Percentiles rank a stretch among this genome's conserved stretches.
phyloP scores from a whole-genome alignment of 495 filamentous ascomycete genomes.

The Daldinia childiae region DNA sequence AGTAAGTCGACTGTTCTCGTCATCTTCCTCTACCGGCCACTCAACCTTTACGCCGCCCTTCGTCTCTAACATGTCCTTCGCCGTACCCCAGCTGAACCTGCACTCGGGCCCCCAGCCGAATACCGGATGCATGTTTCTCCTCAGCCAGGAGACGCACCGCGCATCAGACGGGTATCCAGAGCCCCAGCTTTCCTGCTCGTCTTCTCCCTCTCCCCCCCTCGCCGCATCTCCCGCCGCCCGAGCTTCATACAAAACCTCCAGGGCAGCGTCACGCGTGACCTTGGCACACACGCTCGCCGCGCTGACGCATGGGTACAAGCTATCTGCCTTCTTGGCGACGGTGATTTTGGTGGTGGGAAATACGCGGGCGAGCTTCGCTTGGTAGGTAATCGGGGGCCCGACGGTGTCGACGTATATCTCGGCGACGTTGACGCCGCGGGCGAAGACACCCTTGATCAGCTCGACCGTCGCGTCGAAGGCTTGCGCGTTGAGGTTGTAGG shows the following conservation, averaged over 20 bases:
- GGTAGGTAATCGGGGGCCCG: constrained; percentile 82
- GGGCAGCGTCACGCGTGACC: constrained; percentile 88
- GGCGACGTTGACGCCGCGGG: constrained; percentile 75
- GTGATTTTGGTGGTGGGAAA: constrained; percentile 85
- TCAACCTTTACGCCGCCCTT: constrained; percentile 73
- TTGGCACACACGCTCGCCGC: constrained; percentile 95
- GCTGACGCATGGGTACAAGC: constrained; percentile 89
- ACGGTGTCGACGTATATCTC: constrained; percentile 98
- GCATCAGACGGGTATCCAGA: constrained; percentile 93
- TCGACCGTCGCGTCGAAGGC: constrained; percentile 94
- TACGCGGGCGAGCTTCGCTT: constrained; percentile 80
- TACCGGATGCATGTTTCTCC: constrained; percentile 84
- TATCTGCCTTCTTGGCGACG: constrained; percentile 96
- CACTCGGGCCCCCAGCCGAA: constrained; percentile 96
- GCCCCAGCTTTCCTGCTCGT: constrained; percentile 70
- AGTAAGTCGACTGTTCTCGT: constrained; percentile 69
- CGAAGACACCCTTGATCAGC: constrained; percentile 79
- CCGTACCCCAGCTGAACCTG: constrained; percentile 94
- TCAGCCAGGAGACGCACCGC: constrained; percentile 82
- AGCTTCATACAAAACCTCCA: constrained; percentile 76
- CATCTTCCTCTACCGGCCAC: constrained; percentile 82
- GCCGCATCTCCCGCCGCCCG: constrained; percentile 37
- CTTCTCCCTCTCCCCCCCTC: constrained; percentile 25
- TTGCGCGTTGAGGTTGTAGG: constrained; percentile 96
- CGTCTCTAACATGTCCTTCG: constrained; percentile 87